These are phyloP conservation scores for Irpex sp. DNA, from an alignment of 1,284 basidiomycete genomes.

Conservation along the genomic window DNA sequence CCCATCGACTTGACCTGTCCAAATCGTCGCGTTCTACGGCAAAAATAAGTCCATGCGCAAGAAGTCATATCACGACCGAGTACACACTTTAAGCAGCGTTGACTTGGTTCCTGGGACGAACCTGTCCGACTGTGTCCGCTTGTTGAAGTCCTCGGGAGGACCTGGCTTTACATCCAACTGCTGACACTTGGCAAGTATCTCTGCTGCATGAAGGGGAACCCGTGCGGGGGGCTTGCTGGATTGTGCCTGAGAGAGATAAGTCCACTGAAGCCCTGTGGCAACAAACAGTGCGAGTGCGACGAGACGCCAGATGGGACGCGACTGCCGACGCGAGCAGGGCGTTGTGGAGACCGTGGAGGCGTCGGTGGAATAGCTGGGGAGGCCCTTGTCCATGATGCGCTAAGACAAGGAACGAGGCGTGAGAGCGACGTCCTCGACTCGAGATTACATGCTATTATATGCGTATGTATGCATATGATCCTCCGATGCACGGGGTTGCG, in stretches of 20 bases:
- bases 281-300: neutral
- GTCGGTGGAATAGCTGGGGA: neutral
- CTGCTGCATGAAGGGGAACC: conserved; percentile 24
- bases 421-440: neutral
- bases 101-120: conserved; percentile 60
- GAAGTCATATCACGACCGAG: neutral
- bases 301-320: conserved; percentile 2
- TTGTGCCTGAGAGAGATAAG: neutral
- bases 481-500: neutral
- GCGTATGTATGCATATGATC: neutral
- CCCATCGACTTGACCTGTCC: conserved; percentile 57
- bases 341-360: neutral
- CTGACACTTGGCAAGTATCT: conserved; percentile 35
- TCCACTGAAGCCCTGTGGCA: conserved; percentile 2
- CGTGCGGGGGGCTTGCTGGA: neutral
- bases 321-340: neutral
- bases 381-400: conserved; percentile 9
- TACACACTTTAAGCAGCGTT: conserved; percentile 33
- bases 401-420: neutral
- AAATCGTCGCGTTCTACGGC: conserved; percentile 53
- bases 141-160: conserved; percentile 42
- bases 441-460: neutral
- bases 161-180: conserved; percentile 35
- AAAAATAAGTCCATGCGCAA: neutral
- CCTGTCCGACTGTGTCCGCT: conserved; percentile 58